Evolutionary conservation across 805 yeast genomes (phyloP), one percentile per base, ranked within the genome.

Genomic region (Kockiozyma suomiensis): DNA sequence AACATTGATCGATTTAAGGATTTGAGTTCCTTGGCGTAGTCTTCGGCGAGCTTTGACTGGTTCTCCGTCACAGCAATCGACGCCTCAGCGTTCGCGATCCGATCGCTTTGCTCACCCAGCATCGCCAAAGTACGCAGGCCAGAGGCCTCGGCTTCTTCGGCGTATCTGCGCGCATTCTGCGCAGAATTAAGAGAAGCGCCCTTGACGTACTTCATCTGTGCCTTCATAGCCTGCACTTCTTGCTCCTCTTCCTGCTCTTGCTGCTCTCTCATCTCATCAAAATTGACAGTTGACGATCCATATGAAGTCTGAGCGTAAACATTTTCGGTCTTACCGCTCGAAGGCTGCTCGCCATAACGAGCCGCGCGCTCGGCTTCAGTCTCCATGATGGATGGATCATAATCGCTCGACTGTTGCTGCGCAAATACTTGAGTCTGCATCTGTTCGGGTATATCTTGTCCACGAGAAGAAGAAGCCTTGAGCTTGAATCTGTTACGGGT

Each of bases 71-170:
- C 76, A 55, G 88, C 83, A 66, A 93, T 76, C 66, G 86, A 86
- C 65, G 83, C 83, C 71, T 94, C 97, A 21, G 92, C 85, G 69
- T 83, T 84, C 72, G 87, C 88, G 64, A 94, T 78, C 50, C 90
- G 80, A 71, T 91, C 97, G 58, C 94, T 85, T 74, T 94, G 98
- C n/a, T 92, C 83, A 26, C 99, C 99, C 50, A 94, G 80, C 84
- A 90, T 84, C 30, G 97, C 97, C 64, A 93, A 75, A 0, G 97
- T 87, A 71, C 93, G 92, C 64, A 85, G 78, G 38, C 90, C 93
- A 4, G 86, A 79, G 61, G 81, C 82, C 69, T 86, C 90, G 1
- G 92, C 91, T 58, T 86, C 86, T 59, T 82, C 81, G 1, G 90
- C 87, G 77, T 84, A 79, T 55, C 81, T 81, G 33, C 94, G 75